These are phyloP conservation scores for Podospora comata DNA, from an alignment of 495 filamentous ascomycete genomes.

Conservation along the genomic window DNA sequence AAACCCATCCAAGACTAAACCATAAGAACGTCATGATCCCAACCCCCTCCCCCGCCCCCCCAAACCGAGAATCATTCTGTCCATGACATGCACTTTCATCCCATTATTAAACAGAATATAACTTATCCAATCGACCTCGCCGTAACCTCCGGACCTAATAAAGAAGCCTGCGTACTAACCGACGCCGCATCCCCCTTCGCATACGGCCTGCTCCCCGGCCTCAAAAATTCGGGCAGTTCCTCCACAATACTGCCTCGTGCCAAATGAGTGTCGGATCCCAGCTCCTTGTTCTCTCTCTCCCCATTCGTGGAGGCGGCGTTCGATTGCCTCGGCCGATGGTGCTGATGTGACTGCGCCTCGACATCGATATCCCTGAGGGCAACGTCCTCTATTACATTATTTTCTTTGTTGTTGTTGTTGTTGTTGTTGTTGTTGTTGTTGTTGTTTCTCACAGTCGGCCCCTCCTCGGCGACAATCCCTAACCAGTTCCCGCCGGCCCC, in stretches of 20 bases:
- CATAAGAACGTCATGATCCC: not conserved
- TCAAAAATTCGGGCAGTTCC: not conserved
- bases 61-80: not conserved
- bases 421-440: too few relatives aligned
- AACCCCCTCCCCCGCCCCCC: not conserved
- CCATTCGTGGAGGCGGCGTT: not conserved
- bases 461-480: not conserved
- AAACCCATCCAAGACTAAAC: not conserved
- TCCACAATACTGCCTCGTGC: not conserved
- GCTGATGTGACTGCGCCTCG: not conserved
- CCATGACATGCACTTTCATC: not conserved
- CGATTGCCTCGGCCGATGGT: not conserved
- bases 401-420: not conserved
- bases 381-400: slow-evolving; percentile 5
- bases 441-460: not conserved
- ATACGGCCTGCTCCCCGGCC: slow-evolving; percentile 4
- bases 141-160: slow-evolving; percentile 6
- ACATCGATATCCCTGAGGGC: slow-evolving; percentile 13
- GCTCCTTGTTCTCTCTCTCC: not conserved
- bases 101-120: not conserved
- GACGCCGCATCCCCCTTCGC: slow-evolving; percentile 5
- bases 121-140: slow-evolving; percentile 15
- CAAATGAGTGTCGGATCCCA: not conserved
- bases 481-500: slow-evolving; percentile 7
- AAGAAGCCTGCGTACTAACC: slow-evolving; percentile 8